phyloP scores from a whole-genome alignment of 768 basidiomycete genomes.

The Strobilomyces confusus region DNA sequence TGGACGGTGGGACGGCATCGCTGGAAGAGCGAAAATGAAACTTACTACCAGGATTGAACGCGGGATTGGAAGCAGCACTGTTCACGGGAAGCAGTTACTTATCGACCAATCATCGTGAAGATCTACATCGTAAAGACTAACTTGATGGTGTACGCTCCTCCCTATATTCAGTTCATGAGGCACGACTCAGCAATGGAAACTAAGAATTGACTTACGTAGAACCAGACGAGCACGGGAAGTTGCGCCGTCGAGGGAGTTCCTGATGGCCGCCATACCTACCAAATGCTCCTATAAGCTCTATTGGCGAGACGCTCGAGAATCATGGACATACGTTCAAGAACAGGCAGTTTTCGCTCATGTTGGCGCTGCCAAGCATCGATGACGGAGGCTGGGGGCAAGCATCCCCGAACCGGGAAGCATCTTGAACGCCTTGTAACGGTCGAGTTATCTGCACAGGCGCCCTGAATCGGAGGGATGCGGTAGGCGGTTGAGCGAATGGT shows the following conservation, averaged over 20 bases:
- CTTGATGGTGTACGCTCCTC: slow-evolving; percentile 13
- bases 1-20: not conserved
- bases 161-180: not conserved
- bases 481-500: slow-evolving; percentile 54
- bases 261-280: slow-evolving; percentile 19
- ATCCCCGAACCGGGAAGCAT: slow-evolving; percentile 49
- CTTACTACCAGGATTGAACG: slow-evolving; percentile 15
- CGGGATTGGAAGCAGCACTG: slow-evolving; percentile 16
- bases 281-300: not conserved
- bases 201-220: slow-evolving; percentile 8
- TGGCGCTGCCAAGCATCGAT: slow-evolving; percentile 35
- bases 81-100: not conserved
- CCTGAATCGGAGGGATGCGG: slow-evolving; percentile 54
- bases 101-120: not conserved
- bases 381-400: slow-evolving; percentile 50
- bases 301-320: not conserved
- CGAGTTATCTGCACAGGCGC: slow-evolving; percentile 43
- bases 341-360: slow-evolving; percentile 52
- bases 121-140: not conserved
- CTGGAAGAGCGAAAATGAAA: not conserved
- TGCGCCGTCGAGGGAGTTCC: slow-evolving; percentile 1
- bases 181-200: not conserved
- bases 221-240: slow-evolving; percentile 21
- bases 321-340: slow-evolving; percentile 40
- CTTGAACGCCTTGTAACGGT: slow-evolving; percentile 28